Evolutionary conservation across 1,139 yeast genomes (phyloP), one percentile per base, ranked within the genome.

Genomic region (Yamadazyma buinensis): DNA sequence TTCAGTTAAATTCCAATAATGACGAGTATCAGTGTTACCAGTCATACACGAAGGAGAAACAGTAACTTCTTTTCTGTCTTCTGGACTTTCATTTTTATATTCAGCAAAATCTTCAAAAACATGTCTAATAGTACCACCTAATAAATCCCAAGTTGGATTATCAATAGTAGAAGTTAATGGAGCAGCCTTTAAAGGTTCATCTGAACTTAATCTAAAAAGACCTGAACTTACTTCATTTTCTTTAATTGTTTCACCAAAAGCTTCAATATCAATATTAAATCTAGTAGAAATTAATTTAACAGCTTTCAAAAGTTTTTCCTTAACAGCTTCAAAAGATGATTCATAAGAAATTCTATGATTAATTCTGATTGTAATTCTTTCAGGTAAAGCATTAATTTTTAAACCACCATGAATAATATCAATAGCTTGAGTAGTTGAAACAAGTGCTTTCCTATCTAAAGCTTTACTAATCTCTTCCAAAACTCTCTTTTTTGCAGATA

Each of bases 301-400:
- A 28, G 62, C 57, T 10, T 38, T 17, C 20, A 38, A 47, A 47
- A 58, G 51, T 29, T 46, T 52, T 10, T 48, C 41, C 21, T 49
- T 40, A 11, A 58, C 47, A 9, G 46, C 53, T 5, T 47, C 51
- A 8, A 57, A 51, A 11, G 52, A 43, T 18, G 55, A 45, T 38
- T 75, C 82, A 14, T 75, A 57, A 5, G 78, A 72, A 35, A 80
- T 65, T 42, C 88, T 65, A 41, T 77, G 77, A 54, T 81, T 80
- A 32, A 82, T 65, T 35, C 67, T 55, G 15, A 79, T 62, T 7
- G 64, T 60, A 4, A 75, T 82, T 41, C 64, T 68, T 50, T 84
- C 94, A 1, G 95, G 94, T 38, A 84, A 62, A 3, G 90, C 90
- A 50, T 83, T 83, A 25, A 77, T 62, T 54, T 83, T 83, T 29